phyloP scores from a whole-genome alignment of 1,284 basidiomycete species.

The Trichosporon ovoides region DNA sequence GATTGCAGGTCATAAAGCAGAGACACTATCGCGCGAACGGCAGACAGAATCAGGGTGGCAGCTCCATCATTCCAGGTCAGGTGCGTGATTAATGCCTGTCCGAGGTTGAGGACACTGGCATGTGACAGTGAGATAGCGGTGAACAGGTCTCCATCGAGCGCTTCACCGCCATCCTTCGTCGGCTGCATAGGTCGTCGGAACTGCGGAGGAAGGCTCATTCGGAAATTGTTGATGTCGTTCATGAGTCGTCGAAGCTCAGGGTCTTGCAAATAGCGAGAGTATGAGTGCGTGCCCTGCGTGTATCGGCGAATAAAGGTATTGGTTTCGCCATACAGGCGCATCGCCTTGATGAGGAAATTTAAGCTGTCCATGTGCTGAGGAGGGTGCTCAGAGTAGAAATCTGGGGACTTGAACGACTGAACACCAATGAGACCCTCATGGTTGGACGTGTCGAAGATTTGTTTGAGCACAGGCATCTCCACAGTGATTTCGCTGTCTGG shows the following conservation, averaged over 20 bases:
- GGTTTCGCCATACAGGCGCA: constrained; percentile 55
- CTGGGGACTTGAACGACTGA: constrained; percentile 30
- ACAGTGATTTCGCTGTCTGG: constrained; percentile 39
- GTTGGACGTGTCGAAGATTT: constrained; percentile 21
- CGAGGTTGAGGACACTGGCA: constrained; percentile 30
- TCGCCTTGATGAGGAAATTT: constrained; percentile 59
- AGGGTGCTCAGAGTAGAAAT: constrained; percentile 23
- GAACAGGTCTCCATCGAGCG: constrained; percentile 34
- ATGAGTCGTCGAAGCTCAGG: constrained; percentile 30
- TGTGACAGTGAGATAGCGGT: constrained; percentile 31
- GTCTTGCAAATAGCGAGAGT: constrained; percentile 31
- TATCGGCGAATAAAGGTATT: constrained; percentile 35
- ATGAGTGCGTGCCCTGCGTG: constrained; percentile 27
- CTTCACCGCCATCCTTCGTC: constrained; percentile 13
- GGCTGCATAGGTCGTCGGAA: constrained; percentile 29
- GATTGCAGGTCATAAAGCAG: constrained; percentile 38
- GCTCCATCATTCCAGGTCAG: constrained; percentile 37
- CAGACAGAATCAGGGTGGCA: constrained; percentile 34
- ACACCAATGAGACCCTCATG: constrained; percentile 24
- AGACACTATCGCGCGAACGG: constrained; percentile 40
- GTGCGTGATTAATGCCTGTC: constrained; percentile 36
- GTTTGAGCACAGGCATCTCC: constrained; percentile 38
- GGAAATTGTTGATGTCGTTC: constrained; percentile 35
- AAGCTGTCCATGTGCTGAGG: constrained; percentile 48
- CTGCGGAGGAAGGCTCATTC: constrained; percentile 32